These are phyloP conservation scores for Clavispora asparagi DNA, from an alignment of 805 yeast genomes.

Conservation along the genomic window DNA sequence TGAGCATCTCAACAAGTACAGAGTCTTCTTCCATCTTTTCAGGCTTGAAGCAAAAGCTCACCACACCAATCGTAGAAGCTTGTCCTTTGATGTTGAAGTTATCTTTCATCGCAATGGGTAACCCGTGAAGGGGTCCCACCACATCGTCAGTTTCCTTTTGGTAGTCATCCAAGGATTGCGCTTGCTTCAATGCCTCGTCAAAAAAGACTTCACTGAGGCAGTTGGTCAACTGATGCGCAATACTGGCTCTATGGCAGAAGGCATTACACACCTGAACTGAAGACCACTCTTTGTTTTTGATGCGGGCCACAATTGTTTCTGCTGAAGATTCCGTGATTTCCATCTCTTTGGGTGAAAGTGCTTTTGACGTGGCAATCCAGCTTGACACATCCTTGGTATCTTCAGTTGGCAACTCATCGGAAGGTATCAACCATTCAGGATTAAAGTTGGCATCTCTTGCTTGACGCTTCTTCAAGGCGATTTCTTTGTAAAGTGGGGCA, in stretches of 20 bases:
- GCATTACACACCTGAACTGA: conserved; percentile 47
- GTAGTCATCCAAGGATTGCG: conserved; percentile 21
- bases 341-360: conserved; percentile 27
- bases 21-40: conserved; percentile 30
- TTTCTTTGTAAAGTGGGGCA: conserved; percentile 24
- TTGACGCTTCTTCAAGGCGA: conserved; percentile 37
- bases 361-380: conserved; percentile 34
- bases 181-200: conserved; percentile 22
- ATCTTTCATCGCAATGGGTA: conserved; percentile 36
- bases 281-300: conserved; percentile 25
- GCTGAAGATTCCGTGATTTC: conserved; percentile 36
- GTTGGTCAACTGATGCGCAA: conserved; percentile 50
- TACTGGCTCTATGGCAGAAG: conserved; percentile 52
- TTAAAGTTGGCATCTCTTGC: conserved; percentile 40
- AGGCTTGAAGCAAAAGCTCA: conserved; percentile 36
- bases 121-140: conserved; percentile 27
- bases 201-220: conserved; percentile 35
- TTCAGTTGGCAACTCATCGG: conserved; percentile 24
- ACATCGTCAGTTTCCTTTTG: conserved; percentile 12
- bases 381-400: conserved; percentile 31
- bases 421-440: conserved; percentile 40
- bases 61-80: conserved; percentile 46
- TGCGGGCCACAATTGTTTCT: conserved; percentile 20
- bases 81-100: conserved; percentile 43
- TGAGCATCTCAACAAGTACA: conserved; percentile 35